Evolutionary conservation across 257 asterid species (phyloP).

Genomic region (Solanum clarkiae): DNA sequence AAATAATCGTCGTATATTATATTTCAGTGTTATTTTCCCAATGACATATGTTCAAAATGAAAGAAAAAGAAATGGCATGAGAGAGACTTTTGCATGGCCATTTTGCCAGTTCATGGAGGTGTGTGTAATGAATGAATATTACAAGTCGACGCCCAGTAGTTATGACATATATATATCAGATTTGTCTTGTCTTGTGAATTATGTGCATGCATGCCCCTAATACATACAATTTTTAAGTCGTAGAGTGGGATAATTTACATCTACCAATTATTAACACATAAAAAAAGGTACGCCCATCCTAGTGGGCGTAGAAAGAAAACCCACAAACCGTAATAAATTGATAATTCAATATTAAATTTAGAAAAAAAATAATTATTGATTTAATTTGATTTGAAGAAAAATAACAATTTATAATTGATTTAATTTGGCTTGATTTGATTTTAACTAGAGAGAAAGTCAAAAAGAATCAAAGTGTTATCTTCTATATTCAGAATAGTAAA

Average conservation of each 20-base stretch:
- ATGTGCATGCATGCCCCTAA: conserved; percentile 22
- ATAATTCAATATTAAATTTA: too few relatives aligned
- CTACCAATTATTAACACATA: background rate
- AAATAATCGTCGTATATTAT: background rate
- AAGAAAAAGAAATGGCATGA: conserved; percentile 4
- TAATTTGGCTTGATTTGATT: too few relatives aligned
- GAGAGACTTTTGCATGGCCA: conserved; percentile 27
- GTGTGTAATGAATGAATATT: conserved; percentile 13
- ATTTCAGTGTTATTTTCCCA: background rate
- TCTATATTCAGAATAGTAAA: too few relatives aligned
- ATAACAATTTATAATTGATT: too few relatives aligned
- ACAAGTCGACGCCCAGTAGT: conserved; percentile 21
- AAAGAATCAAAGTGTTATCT: too few relatives aligned
- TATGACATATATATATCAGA: conserved; percentile 1
- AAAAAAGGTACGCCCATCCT: background rate
- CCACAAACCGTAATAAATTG: background rate
- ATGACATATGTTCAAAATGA: background rate
- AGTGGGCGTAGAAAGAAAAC: background rate
- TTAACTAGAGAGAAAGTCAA: too few relatives aligned
- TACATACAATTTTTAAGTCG: conserved; percentile 17
- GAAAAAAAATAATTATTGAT: too few relatives aligned
- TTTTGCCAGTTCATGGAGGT: conserved; percentile 6
- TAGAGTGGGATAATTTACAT: conserved; percentile 7
- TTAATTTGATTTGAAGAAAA: too few relatives aligned
- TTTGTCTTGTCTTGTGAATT: conserved; percentile 10